Conservation (phyloP, 2,329 filamentous ascomycete species). For the Blastomyces emzantsi region DNA sequence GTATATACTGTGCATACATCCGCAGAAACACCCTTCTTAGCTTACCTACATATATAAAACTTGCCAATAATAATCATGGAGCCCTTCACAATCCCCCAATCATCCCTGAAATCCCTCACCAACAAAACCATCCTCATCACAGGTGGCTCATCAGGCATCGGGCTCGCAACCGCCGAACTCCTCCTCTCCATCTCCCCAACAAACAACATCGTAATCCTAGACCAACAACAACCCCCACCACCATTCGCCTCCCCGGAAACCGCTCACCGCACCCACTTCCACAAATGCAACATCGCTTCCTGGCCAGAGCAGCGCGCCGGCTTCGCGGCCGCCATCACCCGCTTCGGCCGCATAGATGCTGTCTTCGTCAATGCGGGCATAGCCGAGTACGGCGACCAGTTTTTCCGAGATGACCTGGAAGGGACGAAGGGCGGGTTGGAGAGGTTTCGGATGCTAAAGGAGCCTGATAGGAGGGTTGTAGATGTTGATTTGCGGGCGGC, state of each 20-base stretch:
- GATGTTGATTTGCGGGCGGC: constrained; percentile 42
- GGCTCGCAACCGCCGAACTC: constrained; percentile 33
- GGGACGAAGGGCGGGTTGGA: constrained; percentile 21
- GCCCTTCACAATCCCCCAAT: constrained; percentile 25
- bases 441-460: constrained; percentile 27
- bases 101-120: constrained; percentile 16
- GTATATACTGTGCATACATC: too few relatives aligned
- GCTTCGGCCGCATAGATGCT: constrained; percentile 38
- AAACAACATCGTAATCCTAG: constrained; percentile 37
- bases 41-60: too few relatives aligned
- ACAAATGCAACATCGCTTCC: constrained; percentile 39
- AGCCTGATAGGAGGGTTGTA: constrained; percentile 39
- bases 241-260: constrained; percentile 21
- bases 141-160: constrained; percentile 35
- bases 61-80: neutral
- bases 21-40: too few relatives aligned
- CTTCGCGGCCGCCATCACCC: constrained; percentile 34
- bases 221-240: constrained; percentile 25
- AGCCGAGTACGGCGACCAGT: constrained; percentile 41
- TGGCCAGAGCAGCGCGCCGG: constrained; percentile 39
- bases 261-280: constrained; percentile 23
- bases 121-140: constrained; percentile 29
- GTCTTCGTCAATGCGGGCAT: constrained; percentile 46
- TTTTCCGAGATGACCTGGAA: constrained; percentile 41
- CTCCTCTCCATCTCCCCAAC: constrained; percentile 30